Evolutionary conservation across 768 basidiomycete genomes (phyloP), one percentile per base, ranked within the genome.

Genomic region (Symmetrospora coprosmae): DNA sequence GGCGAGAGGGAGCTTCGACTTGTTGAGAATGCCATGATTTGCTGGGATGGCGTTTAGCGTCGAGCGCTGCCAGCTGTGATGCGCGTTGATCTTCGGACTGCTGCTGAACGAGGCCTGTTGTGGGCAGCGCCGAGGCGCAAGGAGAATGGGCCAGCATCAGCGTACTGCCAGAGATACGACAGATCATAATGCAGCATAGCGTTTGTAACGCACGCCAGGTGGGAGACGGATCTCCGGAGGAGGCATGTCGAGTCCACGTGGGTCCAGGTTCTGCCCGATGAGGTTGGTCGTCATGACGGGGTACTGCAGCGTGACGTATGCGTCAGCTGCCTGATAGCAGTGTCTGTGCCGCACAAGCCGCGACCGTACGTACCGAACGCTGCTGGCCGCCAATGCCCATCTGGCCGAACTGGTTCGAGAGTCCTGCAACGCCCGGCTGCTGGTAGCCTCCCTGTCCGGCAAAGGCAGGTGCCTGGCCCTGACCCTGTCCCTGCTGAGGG

Each of bases 31-130:
- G 9, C 86, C 84, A 64, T 85, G 82, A 7, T 87, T 86, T 5
- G 87, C 90, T 4, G 92, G 92, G 62, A 96, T 81, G n/a, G 85
- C 82, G 70, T 91, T 92, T 60, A 96, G 70, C 1, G 94, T 99
- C 63, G 78, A 82, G 47, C 94, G 82, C 74, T 91, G 87, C 73
- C 96, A 97, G 14, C 86, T 89, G 31, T 82, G 78, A 71, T 96
- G 85, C 14, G 90, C 84, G 66, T 90, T 89, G 34, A 86, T 85
- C 17, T 75, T 76, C 0, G 84, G 86, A 30, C 83, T 82, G 14
- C 82, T 82, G 4, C 87, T 84, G 50, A 90, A 76, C 64, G 79
- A 84, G 4, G 87, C 81, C 73, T 73, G 65, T 49, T 34, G 11
- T 30, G 38, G 4, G 11, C 19, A 50, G 33, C 8, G 2, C 8